Conservation (phyloP, 2,329 filamentous ascomycete genomes). For the Trichophaea hybrida region DNA sequence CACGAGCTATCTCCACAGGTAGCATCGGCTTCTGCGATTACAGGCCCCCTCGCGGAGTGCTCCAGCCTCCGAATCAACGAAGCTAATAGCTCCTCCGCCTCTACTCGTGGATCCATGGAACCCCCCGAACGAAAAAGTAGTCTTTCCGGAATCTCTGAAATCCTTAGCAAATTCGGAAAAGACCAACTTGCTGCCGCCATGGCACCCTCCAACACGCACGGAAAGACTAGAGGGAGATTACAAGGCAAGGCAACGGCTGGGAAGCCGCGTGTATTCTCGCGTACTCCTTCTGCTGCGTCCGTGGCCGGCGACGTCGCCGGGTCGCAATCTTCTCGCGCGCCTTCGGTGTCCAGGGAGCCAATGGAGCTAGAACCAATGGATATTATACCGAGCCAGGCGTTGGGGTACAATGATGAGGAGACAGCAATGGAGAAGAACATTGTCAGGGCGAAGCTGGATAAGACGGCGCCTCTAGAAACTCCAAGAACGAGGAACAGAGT, state of each 20-base stretch:
- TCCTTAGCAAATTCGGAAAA: neutral
- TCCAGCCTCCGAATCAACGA: neutral
- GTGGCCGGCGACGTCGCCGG: neutral
- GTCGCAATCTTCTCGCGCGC: neutral
- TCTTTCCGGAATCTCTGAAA: neutral
- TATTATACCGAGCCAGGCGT: neutral
- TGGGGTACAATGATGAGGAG: conserved; percentile 4
- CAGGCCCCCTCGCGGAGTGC: neutral
- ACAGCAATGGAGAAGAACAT: neutral
- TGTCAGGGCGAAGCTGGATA: neutral
- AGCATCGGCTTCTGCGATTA: neutral
- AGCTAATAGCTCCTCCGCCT: neutral
- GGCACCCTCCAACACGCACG: neutral
- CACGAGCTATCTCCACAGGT: neutral
- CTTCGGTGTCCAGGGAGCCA: neutral
- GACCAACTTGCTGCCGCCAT: neutral
- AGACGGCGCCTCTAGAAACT: neutral
- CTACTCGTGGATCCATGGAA: neutral
- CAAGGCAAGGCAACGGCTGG: neutral
- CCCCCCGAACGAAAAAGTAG: neutral
- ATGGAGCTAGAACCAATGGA: neutral
- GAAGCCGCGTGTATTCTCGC: neutral
- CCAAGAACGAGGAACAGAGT: neutral
- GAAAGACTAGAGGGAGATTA: neutral
- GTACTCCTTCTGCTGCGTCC: neutral